Base-by-base conservation (phyloP, 139 green algal genomes). In the Picochlorum sp. region DNA sequence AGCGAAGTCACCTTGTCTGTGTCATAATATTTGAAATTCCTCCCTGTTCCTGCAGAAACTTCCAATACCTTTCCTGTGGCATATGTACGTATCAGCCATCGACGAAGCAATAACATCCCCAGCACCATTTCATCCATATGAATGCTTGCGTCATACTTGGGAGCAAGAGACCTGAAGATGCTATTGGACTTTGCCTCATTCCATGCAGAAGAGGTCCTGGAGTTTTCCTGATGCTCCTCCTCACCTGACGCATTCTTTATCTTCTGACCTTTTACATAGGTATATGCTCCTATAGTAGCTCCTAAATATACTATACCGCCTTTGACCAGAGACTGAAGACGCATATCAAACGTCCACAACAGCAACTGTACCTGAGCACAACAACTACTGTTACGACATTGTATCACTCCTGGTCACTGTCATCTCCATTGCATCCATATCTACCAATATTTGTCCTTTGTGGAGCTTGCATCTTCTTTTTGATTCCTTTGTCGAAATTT, bases 21-120 rank as follows among this genome's bases (percentile, higher is more conserved):
- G 23, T 20, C 21, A 65, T 89, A 93, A 68, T 88, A 84, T 1
- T 61, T 61, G 26, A 93, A 56, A 64, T 90, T 93, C 20, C 86
- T 65, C 5, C 83, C 83, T 4, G 86, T 93, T 20, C 86, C 86
- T 10, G 81, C 78, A 15, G 77, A 86, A 10, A 88, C 78, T 63
- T 92, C 86, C 47, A 92, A 56, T 9, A 90, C 82, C 18, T 87
- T 58, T 8, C 84, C 84, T 71, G 80, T 44, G 8, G 70, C 74
- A 41, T 41, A 41, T 24, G 79, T 47, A n/a, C 58, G 45, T 23
- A 87, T 32, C 5, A 84, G 60, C 66, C 69, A 79, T 34, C 70
- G 71, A 1, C 82, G 66, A 46, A 89, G 52, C 34, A 84, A 52
- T n/a, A 70, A 74, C 34, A 87, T 64, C 2, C 76, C 72, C 80